Percentiles rank a stretch among this genome's conserved stretches.
Conservation (phyloP, 108 stramenopile species). For the Cyclotella choctawhatcheeana region DNA sequence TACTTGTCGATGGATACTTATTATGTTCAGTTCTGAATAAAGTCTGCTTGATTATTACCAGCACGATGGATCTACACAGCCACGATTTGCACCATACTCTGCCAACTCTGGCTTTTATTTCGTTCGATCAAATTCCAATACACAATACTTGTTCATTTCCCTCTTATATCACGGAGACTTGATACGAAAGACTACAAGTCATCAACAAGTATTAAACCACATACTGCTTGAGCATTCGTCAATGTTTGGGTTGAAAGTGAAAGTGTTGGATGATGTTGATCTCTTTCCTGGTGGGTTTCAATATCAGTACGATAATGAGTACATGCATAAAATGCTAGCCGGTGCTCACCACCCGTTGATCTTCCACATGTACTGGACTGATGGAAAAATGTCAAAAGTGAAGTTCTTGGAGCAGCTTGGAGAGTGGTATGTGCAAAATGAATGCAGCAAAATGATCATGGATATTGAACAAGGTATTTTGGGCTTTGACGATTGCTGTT, state of each 20-base stretch:
- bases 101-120: conserved; percentile 67
- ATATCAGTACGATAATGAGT: conserved; percentile 36
- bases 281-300: conserved; percentile 55
- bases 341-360: conserved; percentile 36
- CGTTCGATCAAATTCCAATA: conserved; percentile 42
- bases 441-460: conserved; percentile 51
- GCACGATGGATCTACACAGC: conserved; percentile 57
- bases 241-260: conserved; percentile 56
- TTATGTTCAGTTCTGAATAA: no score
- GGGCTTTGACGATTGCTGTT: no score
- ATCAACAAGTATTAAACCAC: conserved; percentile 53
- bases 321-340: conserved; percentile 40
- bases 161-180: conserved; percentile 49
- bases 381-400: conserved; percentile 56
- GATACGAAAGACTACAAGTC: conserved; percentile 33
- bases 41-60: no score
- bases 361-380: conserved; percentile 60
- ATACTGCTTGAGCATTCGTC: conserved; percentile 51
- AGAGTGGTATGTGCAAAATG: conserved; percentile 72
- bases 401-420: conserved; percentile 58
- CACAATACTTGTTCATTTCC: conserved; percentile 69
- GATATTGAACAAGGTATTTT: no score
- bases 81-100: conserved; percentile 51
- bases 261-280: conserved; percentile 48
- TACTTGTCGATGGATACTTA: no score